Base-by-base conservation (phyloP, 2,329 filamentous ascomycete species). In the Madurella fahalii region DNA sequence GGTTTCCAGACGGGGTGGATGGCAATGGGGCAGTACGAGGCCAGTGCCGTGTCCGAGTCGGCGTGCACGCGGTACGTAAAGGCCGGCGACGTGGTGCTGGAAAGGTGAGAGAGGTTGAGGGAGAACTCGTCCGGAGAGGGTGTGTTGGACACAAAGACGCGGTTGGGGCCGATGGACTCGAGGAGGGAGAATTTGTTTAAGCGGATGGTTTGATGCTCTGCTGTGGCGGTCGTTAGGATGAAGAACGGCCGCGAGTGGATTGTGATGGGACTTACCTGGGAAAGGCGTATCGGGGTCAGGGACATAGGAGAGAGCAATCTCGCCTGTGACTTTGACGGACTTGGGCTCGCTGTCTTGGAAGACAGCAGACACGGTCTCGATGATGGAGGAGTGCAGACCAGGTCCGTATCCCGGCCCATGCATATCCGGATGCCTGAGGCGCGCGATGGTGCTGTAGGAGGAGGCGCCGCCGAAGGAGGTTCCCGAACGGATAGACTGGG, bases 61-160 rank as follows among this genome's bases (percentile, higher is more conserved):
- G 89, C 72, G 62, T 94, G 89, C 11, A 96, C 77, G 65, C 92
- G 89, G 71, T 97, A 99, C 56, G 94, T 95, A 75, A 99, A 97
- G 8, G 87, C 93, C 7, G 93, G 85, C 0, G 86, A 81, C 63
- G 86, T 81, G 64, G 86, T 84, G 63, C 84, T 78, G 58, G 78
- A 74, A 60, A 96, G 81, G 67, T 86, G 84, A 13, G 84, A 78
- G 7, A 94, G 73, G 58, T 92, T 83, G 32, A 99, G 75, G 0
- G 77, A 82, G 72, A 95, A 99, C 66, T 93, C 86, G 55, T 95
- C 92, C 3, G 87, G 80, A 1, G 77, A 46, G 32, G 56, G 67
- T 1, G 81, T 77, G 62, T 90, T 87, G 32, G 85, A 83, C 49
- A 97, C 85, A 71, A 97, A 95, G 54, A 91, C 89, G 42, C 90